A percentile compares a stretch with the other conserved stretches of the same genome.
Evolutionary conservation across 1,284 basidiomycete species (phyloP).

Genomic region (Ceratobasidium sp.): DNA sequence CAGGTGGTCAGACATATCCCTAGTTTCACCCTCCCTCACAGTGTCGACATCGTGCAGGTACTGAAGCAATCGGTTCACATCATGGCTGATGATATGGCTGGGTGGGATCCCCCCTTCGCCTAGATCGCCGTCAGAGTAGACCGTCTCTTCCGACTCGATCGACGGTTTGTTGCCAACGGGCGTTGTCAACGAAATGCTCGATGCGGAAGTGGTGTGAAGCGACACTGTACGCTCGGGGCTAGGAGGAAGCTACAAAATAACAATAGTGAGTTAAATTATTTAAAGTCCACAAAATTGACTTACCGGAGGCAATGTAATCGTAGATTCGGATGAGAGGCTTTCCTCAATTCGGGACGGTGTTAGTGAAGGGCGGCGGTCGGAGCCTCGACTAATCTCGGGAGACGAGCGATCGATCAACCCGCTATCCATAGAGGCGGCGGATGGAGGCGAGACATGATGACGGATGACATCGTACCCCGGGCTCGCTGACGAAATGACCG

Average conservation of each 20-base stretch:
- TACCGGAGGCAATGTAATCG: conserved; percentile 37
- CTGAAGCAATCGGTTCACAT: conserved; percentile 75
- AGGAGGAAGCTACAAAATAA: conserved; percentile 57
- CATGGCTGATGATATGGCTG: conserved; percentile 69
- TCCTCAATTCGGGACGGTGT: conserved; percentile 26
- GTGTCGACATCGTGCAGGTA: conserved; percentile 74
- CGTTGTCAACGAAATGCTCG: conserved; percentile 69
- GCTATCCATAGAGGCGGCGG: conserved; percentile 6
- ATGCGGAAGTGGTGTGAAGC: conserved; percentile 58
- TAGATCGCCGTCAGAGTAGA: conserved; percentile 58
- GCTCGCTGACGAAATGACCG: conserved; percentile 14
- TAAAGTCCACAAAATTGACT: conserved; percentile 17
- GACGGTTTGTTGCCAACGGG: conserved; percentile 73
- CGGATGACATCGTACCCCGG: conserved; percentile 38
- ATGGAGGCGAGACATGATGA: conserved; percentile 16
- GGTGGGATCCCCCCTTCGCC: conserved; percentile 52
- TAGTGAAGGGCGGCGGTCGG: conserved; percentile 19
- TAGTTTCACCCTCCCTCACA: conserved; percentile 70
- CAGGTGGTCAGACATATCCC: conserved; percentile 73
- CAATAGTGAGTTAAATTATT: conserved; percentile 56
- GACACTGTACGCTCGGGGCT: conserved; percentile 58
- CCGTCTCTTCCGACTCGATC: conserved; percentile 68
- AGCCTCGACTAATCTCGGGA: not conserved
- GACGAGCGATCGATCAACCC: not conserved
- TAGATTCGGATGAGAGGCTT: conserved; percentile 13